phyloP scores from a whole-genome alignment of 345 rosid genomes.

The Salix udensis region DNA sequence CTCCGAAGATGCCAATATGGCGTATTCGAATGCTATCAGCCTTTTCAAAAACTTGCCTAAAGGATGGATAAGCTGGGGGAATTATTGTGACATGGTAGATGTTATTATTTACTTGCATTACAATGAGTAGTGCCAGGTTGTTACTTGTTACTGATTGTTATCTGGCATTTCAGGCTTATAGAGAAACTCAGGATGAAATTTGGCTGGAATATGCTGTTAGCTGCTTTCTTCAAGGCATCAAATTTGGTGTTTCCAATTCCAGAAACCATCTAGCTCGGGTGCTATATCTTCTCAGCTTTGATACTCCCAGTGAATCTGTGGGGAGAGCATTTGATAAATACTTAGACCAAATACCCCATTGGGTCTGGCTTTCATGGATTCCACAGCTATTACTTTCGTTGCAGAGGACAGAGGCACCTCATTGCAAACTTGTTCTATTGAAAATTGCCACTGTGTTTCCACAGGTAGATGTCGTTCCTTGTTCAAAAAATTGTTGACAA shows the following conservation, averaged over 20 bases:
- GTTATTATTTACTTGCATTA: slow-evolving; percentile 15
- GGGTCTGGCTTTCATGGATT: slow-evolving; percentile 99
- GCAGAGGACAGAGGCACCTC: slow-evolving; percentile 98
- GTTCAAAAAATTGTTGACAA: not conserved
- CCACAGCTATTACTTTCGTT: slow-evolving; percentile 93
- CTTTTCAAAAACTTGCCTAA: slow-evolving; percentile 87
- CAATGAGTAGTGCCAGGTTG: not conserved
- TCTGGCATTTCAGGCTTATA: slow-evolving; percentile 61
- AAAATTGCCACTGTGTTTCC: slow-evolving; percentile 89
- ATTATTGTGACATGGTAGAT: slow-evolving; percentile 88
- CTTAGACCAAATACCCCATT: slow-evolving; percentile 90
- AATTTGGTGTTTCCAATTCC: slow-evolving; percentile 88
- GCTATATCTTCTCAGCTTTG: slow-evolving; percentile 93
- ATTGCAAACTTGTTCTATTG: slow-evolving; percentile 88
- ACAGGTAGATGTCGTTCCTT: slow-evolving; percentile 47
- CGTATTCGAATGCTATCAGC: slow-evolving; percentile 79
- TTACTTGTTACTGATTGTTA: slow-evolving; percentile 13
- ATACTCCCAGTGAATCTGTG: slow-evolving; percentile 82
- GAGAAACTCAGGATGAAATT: slow-evolving; percentile 76
- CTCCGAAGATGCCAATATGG: slow-evolving; percentile 72
- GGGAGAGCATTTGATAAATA: slow-evolving; percentile 94
- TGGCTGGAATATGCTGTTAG: slow-evolving; percentile 97
- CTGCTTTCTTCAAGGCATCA: slow-evolving; percentile 99
- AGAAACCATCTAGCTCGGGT: slow-evolving; percentile 97
- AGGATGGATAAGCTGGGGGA: slow-evolving; percentile 99